Evolutionary conservation across 1,284 basidiomycete species (phyloP).

Genomic region (Athelia psychrophila): DNA sequence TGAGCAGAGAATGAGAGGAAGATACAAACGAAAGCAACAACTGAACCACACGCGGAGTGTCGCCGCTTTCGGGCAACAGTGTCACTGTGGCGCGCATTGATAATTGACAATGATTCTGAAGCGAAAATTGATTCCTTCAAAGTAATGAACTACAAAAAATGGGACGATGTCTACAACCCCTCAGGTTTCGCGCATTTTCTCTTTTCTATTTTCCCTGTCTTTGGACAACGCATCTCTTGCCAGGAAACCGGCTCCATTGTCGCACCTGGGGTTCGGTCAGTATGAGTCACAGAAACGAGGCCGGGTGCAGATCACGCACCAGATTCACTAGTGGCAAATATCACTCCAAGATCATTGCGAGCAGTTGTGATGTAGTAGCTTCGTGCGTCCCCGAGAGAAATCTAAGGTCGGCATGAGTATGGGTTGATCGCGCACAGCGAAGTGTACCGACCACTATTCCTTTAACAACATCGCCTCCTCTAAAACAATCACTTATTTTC

Average conservation of each 20-base stretch:
- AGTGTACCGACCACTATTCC: conserved; percentile 78
- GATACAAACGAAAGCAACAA: no score
- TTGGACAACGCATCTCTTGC: conserved; percentile 90
- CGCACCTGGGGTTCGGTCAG: conserved; percentile 45
- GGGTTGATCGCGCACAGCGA: not conserved
- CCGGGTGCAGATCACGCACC: conserved; percentile 40
- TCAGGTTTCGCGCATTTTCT: conserved; percentile 91
- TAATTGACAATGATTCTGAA: no score
- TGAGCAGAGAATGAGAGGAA: not conserved
- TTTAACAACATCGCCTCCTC: conserved; percentile 94
- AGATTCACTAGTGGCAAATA: conserved; percentile 82
- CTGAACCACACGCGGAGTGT: no score
- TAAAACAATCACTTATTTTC: conserved; percentile 92
- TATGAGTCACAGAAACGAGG: not conserved
- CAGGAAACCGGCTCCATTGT: conserved; percentile 85
- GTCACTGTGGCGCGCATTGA: not conserved
- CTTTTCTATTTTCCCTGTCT: conserved; percentile 78
- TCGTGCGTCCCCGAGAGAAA: conserved; percentile 89
- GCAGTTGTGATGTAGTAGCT: conserved; percentile 96
- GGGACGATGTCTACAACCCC: conserved; percentile 32
- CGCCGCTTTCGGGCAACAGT: not conserved
- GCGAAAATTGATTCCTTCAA: no score
- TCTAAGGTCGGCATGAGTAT: conserved; percentile 40
- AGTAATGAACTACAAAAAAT: no score
- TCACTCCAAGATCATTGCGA: conserved; percentile 90